These are phyloP conservation scores for Mrakia gelida DNA, from an alignment of 768 basidiomycete genomes.

Conservation along the genomic window DNA sequence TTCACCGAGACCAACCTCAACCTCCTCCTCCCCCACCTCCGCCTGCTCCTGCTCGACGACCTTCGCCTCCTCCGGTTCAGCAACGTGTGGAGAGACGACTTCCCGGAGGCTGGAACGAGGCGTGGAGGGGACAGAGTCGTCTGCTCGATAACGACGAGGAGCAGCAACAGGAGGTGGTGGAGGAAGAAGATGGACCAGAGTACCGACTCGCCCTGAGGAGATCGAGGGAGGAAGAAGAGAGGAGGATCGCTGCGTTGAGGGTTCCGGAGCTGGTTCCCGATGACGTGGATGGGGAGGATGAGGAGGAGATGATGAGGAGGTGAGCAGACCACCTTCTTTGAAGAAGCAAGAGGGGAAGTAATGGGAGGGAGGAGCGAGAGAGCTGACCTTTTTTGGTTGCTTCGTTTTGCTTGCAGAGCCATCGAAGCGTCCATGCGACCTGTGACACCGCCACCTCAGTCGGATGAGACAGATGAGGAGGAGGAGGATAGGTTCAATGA, in stretches of 20 bases:
- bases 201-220: not conserved
- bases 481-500: slow-evolving; percentile 11
- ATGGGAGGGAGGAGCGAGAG: not conserved
- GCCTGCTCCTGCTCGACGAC: not conserved
- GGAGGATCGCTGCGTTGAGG: not conserved
- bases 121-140: not conserved
- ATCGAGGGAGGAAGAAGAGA: not conserved
- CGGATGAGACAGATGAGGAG: slow-evolving; percentile 8
- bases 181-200: not conserved
- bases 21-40: not conserved
- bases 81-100: not conserved
- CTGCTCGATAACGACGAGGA: not conserved
- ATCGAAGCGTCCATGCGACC: not conserved
- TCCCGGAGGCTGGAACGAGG: not conserved
- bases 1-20: not conserved
- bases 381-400: not conserved
- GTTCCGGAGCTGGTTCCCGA: not conserved
- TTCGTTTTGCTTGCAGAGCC: not conserved
- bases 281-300: not conserved
- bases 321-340: not conserved
- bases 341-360: not conserved
- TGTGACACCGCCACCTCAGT: not conserved
- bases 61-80: not conserved
- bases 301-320: slow-evolving; percentile 1
- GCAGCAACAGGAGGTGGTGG: not conserved